Evolutionary conservation across 768 basidiomycete species (phyloP).

Genomic region (Holtermanniella nyarrowii): DNA sequence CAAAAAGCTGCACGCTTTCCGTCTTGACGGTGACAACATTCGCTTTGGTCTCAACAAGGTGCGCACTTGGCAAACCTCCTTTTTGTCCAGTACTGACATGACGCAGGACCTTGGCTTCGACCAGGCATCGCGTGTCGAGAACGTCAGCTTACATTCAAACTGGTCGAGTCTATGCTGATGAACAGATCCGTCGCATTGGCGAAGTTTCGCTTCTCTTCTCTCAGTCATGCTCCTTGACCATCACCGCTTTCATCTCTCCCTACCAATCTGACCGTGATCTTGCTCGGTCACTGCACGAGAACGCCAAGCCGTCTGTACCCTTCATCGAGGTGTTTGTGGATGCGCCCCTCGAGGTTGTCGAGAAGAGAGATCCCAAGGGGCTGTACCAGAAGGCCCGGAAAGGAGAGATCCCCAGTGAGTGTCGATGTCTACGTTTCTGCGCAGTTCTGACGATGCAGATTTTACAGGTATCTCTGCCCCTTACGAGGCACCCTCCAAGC

Average conservation of each 20-base stretch:
- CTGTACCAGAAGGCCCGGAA: constrained; percentile 92
- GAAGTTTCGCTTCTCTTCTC: constrained; percentile 95
- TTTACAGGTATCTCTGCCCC: constrained; percentile 98
- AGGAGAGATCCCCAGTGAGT: constrained; percentile 85
- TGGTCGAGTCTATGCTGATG: neutral
- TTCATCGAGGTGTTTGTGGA: constrained; percentile 95
- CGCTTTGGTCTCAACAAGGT: constrained; percentile 88
- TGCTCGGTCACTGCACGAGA: constrained; percentile 71
- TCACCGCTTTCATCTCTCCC: constrained; percentile 99
- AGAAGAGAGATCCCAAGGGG: constrained; percentile 91
- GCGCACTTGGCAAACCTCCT: constrained; percentile 2
- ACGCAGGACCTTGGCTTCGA: constrained; percentile 32
- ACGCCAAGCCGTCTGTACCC: constrained; percentile 50
- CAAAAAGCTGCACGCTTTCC: constrained; percentile 71
- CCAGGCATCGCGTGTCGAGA: constrained; percentile 32
- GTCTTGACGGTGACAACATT: constrained; percentile 83
- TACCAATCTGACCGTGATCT: constrained; percentile 74
- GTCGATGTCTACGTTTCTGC: neutral
- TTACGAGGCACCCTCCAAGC: constrained; percentile 73
- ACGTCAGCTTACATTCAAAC: constrained; percentile 28
- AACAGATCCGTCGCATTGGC: constrained; percentile 88
- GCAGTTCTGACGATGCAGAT: constrained; percentile 47
- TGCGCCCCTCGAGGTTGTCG: constrained; percentile 76
- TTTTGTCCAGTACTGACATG: neutral
- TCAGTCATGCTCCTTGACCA: constrained; percentile 68